phyloP scores from a whole-genome alignment of 2,329 filamentous ascomycete species.

The Xylariales sp. region DNA sequence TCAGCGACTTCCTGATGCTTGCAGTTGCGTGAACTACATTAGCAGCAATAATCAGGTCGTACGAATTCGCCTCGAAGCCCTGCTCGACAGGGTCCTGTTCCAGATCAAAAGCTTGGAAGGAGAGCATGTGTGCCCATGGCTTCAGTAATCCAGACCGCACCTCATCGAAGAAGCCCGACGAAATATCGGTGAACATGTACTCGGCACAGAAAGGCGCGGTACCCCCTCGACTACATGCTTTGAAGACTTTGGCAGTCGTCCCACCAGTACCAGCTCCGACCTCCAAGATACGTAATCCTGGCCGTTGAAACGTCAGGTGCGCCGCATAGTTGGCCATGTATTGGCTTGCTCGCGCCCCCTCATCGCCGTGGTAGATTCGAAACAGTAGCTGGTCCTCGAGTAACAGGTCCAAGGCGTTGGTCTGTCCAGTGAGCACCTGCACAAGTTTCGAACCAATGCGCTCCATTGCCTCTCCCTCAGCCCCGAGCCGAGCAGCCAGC shows the following conservation, averaged over 20 bases:
- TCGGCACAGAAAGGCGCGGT: slow-evolving; percentile 2
- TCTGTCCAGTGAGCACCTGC: background rate
- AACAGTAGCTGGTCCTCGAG: background rate
- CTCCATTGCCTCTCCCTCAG: background rate
- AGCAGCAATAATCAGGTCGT: slow-evolving; percentile 2
- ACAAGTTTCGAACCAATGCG: background rate
- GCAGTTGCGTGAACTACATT: slow-evolving; percentile 13
- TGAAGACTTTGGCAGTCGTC: background rate
- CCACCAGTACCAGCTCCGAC: slow-evolving; percentile 4
- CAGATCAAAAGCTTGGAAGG: slow-evolving; percentile 1
- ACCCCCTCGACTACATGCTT: background rate
- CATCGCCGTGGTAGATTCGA: too few species aligned
- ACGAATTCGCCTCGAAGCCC: background rate
- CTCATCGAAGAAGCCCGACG: slow-evolving; percentile 10
- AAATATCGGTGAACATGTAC: slow-evolving; percentile 14
- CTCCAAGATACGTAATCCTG: background rate
- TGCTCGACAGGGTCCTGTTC: slow-evolving; percentile 1
- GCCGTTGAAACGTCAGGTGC: background rate
- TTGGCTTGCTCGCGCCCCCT: too few species aligned
- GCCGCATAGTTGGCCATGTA: too few species aligned
- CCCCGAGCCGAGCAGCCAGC: too few species aligned
- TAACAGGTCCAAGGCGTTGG: background rate
- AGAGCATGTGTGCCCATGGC: slow-evolving; percentile 6
- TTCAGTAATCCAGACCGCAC: slow-evolving; percentile 9
- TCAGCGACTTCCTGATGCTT: slow-evolving; percentile 6